Base-by-base conservation (phyloP, 2,329 filamentous ascomycete species). In the Chrysoporthe deuterocubensis region DNA sequence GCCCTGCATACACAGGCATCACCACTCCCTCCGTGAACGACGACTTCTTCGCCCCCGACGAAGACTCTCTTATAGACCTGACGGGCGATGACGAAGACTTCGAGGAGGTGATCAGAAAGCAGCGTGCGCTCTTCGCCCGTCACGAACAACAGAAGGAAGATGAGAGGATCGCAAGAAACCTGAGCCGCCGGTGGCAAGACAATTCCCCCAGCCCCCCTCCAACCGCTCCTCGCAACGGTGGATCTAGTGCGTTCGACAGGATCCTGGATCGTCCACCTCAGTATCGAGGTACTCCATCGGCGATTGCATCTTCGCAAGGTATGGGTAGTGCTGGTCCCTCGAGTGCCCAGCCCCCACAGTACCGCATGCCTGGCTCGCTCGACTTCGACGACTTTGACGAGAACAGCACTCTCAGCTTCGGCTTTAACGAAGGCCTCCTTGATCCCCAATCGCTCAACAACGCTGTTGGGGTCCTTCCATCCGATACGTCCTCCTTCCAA, bases 31-130 rank as follows among this genome's bases (percentile, higher is more conserved):
- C 70, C 32, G 58, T 43, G 14, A 62, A 58, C 42, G 52, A 57
- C 44, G 52, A 70, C 65, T 56, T 69, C 64, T 64, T 69, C 54
- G 44, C 52, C 48, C 68, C 46, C 52, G 70, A 74, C 21, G 18
- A 54, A 26, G 75, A 77, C 26, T 65, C 50, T 32, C 5, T 81
- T 46, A 81, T 82, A 65, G 81, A 83, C 72, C 77, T 83, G 72
- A 83, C 80, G 70, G 80, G 79, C 77, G 73, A 76, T 37, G 71
- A 73, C n/a, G 72, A 73, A 14, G 64, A 72, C 9, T 56, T 69
- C 64, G 71, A 62, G 8, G 67, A 71, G 42, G 67, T 71, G 43
- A 67, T 78, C 32, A 74, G 72, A 21, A 50, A 61, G 14, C 66
- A 71, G 40, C 78, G 77, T 70, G 76, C 79, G 48, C 78, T 80